Evolutionary conservation across 2,329 filamentous ascomycete species (phyloP).

Genomic region (Xylariales sp.): DNA sequence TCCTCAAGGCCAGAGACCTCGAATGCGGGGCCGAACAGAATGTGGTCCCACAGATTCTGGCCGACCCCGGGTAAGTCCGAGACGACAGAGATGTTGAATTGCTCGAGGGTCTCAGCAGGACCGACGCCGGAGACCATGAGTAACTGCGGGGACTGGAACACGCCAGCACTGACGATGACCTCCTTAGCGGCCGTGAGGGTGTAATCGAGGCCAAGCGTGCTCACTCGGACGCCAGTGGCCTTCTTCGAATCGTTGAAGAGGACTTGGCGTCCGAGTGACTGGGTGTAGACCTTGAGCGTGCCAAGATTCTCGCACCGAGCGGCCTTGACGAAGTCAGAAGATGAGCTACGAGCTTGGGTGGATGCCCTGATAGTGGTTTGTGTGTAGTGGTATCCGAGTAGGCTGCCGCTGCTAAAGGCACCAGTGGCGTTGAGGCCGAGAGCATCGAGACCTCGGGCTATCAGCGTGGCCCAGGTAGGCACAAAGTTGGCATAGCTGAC

Average conservation of each 20-base stretch:
- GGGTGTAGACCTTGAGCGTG: background rate
- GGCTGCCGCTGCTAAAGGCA: background rate
- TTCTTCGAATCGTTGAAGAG: slow-evolving; percentile 1
- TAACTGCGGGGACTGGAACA: slow-evolving; percentile 8
- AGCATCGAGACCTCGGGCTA: background rate
- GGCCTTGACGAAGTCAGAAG: background rate
- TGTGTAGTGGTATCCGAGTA: slow-evolving; percentile 1
- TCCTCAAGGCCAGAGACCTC: background rate
- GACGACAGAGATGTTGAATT: slow-evolving; percentile 43
- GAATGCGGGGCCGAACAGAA: slow-evolving; percentile 17
- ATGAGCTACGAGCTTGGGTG: background rate
- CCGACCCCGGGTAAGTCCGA: slow-evolving; percentile 55
- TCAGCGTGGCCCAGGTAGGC: background rate
- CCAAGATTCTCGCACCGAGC: background rate
- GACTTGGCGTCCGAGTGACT: background rate
- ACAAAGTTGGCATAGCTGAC: background rate
- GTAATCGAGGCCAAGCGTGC: slow-evolving; percentile 10
- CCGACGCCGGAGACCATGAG: slow-evolving; percentile 23
- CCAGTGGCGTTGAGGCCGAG: background rate
- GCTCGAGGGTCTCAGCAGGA: slow-evolving; percentile 20
- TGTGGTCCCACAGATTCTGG: slow-evolving; percentile 54
- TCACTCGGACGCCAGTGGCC: slow-evolving; percentile 18
- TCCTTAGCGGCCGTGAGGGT: slow-evolving; percentile 24
- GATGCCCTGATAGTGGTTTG: background rate
- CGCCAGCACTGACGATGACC: slow-evolving; percentile 22